Evolutionary conservation across 2,329 filamentous ascomycete species (phyloP), one percentile per base, ranked within the genome.

Genomic region (Pseudogymnoascus sp.): DNA sequence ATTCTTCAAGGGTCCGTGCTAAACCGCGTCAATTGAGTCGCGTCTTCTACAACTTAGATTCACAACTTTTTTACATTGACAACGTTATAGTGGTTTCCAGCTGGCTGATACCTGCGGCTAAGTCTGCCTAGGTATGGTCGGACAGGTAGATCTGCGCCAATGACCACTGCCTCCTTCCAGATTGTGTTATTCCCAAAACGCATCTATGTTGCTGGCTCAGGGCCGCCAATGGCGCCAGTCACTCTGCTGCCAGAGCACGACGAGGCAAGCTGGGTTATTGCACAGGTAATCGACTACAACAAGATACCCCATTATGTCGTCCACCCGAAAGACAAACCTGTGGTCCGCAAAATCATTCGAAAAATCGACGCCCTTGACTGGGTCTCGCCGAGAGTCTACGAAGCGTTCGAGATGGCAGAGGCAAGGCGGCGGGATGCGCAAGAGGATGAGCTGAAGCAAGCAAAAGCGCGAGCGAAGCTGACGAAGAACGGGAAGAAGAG

Each of bases 341-440:
- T 79, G 6, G 74, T 84, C 63, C 77, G 77, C 58, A 83, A 86
- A 62, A 71, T 81, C 2, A 74, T 87, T 65, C 67, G 78, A 66
- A 74, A 76, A 73, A 61, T 75, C 71, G 63, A 75, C 6, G 65
- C 84, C 5, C 74, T 81, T 11, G 78, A 86, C 32, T 86, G 84
- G 64, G 82, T 87, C 6, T 85, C 83, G 0, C 79, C 80, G 1
- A 73, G 75, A 9, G 76, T 75, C 8, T 66, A 85, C 2, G 84
- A 87, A 68, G 76, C 82, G 0, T 87, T 78, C 74, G 83, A 85
- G 64, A 78, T 76, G 60, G 68, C 73, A 2, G 47, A 54, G 28
- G 28, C 2, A 6, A 32, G 12, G 4, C 18, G 16, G 18, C 28
- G 47, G 28, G 47, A 54, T 32, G 16, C n/a, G 2, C 5, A 16